Evolutionary conservation across 768 basidiomycete species (phyloP), one percentile per base, ranked within the genome.

Genomic region (Leucogyrophana mollusca): DNA sequence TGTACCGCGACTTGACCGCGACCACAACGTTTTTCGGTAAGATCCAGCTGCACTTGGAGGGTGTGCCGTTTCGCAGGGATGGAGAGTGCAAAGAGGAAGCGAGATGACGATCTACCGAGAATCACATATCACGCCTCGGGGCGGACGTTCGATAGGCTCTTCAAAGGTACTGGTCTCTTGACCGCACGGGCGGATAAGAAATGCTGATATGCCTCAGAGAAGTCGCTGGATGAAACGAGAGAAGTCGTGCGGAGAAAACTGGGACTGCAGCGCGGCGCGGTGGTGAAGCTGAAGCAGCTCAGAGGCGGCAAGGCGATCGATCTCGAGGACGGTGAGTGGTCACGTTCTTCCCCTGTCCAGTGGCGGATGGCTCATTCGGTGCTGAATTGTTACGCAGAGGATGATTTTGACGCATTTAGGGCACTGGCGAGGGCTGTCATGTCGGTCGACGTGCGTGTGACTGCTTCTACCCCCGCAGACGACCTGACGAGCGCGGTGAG

Each of bases 361-460:
- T n/a, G n/a, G n/a, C n/a, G n/a, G n/a, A n/a, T n/a, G n/a, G 17
- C 36, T 40, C 41, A 42, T 46, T 42, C n/a, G 16, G 45, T 32
- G 37, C 34, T 51, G 9, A 24, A n/a, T 21, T 22, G 17, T 45
- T 33, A 34, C 17, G 52, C 44, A 91, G 89, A 88, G 35, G 88
- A 85, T 32, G 89, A 91, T 62, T 90, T 89, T 51, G 82, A 84
- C 44, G 87, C 87, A 2, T 87, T 90, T 62, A 64, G 68, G 46
- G 67, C 74, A 11, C 63, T 77, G 30, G 70, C 80, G 17, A 66
- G 64, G 3, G 59, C 60, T 13, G 45, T 62, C 17, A 61, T 68
- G 3, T 58, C 70, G 41, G 69, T 77, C 21, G 61, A 71, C 45
- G 68, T 81, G 3, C 61, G 57, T 7, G 60, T 76, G 16, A 58